Evolutionary conservation across 148 eudicot genomes (phyloP).

Genomic region (Dianthus caryophyllus): DNA sequence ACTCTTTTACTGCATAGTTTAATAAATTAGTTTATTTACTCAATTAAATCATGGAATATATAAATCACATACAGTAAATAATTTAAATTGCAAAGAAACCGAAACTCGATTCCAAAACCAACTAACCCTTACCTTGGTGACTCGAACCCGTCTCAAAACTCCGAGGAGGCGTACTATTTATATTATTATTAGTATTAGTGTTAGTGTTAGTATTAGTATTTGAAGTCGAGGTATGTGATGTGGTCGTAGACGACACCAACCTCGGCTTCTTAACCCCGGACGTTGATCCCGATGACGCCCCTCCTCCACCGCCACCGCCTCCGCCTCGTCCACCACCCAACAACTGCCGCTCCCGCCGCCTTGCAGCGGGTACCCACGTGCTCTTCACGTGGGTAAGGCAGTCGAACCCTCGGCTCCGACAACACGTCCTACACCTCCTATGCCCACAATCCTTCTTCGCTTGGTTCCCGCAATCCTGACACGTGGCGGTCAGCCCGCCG

Average conservation of each 20-base stretch:
- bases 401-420: conserved; percentile 81
- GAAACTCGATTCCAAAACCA: neutral
- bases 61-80: too few species aligned
- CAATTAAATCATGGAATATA: too few species aligned
- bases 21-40: too few species aligned
- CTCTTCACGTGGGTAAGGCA: conserved; percentile 93
- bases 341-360: conserved; percentile 64
- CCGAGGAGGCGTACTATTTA: conserved; percentile 69
- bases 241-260: conserved; percentile 52
- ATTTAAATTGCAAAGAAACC: too few species aligned
- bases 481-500: conserved; percentile 31
- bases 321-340: conserved; percentile 17
- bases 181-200: conserved; percentile 5
- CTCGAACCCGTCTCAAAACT: conserved; percentile 82
- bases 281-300: conserved; percentile 65
- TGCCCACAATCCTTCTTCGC: conserved; percentile 93
- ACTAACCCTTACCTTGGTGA: conserved; percentile 56
- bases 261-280: conserved; percentile 74
- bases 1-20: too few species aligned
- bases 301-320: conserved; percentile 30
- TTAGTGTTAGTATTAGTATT: too few species aligned
- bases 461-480: conserved; percentile 89
- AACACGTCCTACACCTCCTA: conserved; percentile 82
- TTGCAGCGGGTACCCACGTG: conserved; percentile 94
- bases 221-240: conserved; percentile 80